Evolutionary conservation across 108 stramenopile genomes (phyloP).

Genomic region (Craspedostauros australis): DNA sequence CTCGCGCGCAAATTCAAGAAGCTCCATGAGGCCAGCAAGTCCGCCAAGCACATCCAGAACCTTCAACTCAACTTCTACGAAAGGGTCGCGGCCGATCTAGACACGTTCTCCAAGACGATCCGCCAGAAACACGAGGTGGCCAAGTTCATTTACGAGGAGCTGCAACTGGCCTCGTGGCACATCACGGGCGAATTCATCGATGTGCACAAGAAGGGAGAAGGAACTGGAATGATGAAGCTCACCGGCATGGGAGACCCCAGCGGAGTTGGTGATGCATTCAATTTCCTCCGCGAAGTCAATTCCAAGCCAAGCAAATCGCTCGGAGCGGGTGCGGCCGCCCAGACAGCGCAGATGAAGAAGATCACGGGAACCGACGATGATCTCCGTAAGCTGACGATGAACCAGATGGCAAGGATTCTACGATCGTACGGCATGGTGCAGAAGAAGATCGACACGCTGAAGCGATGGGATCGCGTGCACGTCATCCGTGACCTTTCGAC

Average conservation of each 20-base stretch:
- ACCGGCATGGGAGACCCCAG: conserved; percentile 88
- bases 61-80: conserved; percentile 47
- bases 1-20: conserved; percentile 55
- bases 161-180: conserved; percentile 80
- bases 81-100: conserved; percentile 55
- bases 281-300: conserved; percentile 67
- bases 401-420: conserved; percentile 76
- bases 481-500: conserved; percentile 85
- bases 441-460: conserved; percentile 75
- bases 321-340: conserved; percentile 30
- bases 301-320: conserved; percentile 53
- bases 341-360: conserved; percentile 76
- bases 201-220: conserved; percentile 78
- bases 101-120: conserved; percentile 47
- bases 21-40: conserved; percentile 45
- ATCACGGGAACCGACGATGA: conserved; percentile 85
- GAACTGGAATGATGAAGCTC: conserved; percentile 79
- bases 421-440: conserved; percentile 81
- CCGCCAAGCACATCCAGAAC: conserved; percentile 29
- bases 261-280: conserved; percentile 74
- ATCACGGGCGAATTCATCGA: conserved; percentile 82
- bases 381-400: conserved; percentile 88
- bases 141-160: conserved; percentile 83
- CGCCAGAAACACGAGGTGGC: conserved; percentile 75
- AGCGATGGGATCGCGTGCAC: conserved; percentile 91